Evolutionary conservation across 495 filamentous ascomycete genomes (phyloP), one percentile per base, ranked within the genome.

Genomic region (Talaromyces wortmannii): DNA sequence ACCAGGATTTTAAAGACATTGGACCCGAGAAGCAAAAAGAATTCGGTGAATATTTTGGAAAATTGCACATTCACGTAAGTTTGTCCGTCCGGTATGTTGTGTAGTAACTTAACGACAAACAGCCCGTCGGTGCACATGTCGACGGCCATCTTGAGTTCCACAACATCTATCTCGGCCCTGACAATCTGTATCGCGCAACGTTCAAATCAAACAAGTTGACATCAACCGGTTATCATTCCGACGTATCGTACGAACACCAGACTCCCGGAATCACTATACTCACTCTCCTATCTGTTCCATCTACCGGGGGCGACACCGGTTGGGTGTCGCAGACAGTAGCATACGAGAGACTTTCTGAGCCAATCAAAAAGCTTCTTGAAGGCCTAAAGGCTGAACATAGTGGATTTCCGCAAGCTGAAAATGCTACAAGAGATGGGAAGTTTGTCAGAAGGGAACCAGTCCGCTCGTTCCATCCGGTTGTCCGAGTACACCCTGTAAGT

Each of bases 1-100:
- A 77, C 36, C 83, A 87, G 66, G 65, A 75, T 52, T 79, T 84
- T 55, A 62, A 66, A 16, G 65, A 75, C 52, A 80, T 84, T 55
- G 62, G 68, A 16, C 67, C 70, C 31, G 75, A 82, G 48, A 73
- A 71, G 52, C 83, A 85, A 57, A 56, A 63, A 18, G 64, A 67
- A 16, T 73, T 75, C 40, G 64, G 63, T 55, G 55, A 53, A 29
- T 59, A 73, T 57, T 75, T 70, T 47, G 73, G 73, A 36, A 68
- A 71, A 45, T 68, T 63, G 7, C 67, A 72, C 56, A 61, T 65
- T 52, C 73, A 40, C 5, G 36, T 40, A 40, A 40, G 36, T 5
- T 40, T 13, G 8, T 40, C 36, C 36, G 13, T 8, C 36, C 13
- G 4, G 4, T 48, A 23, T 48, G 2, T 29, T 48, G 5, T 48